Evolutionary conservation across 2,329 filamentous ascomycete species (phyloP).

Genomic region (Alternaria gaisen): DNA sequence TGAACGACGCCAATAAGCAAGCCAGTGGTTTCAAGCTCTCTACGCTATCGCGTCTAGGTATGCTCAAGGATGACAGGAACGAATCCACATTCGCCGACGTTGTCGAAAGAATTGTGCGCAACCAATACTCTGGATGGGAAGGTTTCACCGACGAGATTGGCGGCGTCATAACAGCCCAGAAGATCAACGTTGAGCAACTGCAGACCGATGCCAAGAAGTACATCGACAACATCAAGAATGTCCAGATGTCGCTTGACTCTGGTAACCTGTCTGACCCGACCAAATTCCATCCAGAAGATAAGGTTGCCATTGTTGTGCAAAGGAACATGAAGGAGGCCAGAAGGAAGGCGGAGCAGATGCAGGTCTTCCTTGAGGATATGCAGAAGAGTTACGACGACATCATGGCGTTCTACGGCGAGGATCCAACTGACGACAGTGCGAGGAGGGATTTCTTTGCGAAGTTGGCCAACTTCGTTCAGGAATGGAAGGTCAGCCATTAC

Average conservation of each 20-base stretch:
- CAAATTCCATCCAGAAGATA: slow-evolving; percentile 97
- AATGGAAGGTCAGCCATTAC: slow-evolving; percentile 77
- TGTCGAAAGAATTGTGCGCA: slow-evolving; percentile 94
- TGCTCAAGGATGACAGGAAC: slow-evolving; percentile 99
- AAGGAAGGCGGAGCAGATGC: slow-evolving; percentile 94
- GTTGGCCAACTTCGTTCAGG: slow-evolving; percentile 84
- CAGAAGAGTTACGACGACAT: slow-evolving; percentile 90
- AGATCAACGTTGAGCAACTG: slow-evolving; percentile 94
- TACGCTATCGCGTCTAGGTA: slow-evolving; percentile 87
- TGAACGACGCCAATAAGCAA: slow-evolving; percentile 99
- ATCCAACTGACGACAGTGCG: slow-evolving; percentile 89
- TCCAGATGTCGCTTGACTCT: slow-evolving; percentile 89
- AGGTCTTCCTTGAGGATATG: slow-evolving; percentile 94
- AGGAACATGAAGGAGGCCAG: slow-evolving; percentile 95
- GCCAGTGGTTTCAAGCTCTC: slow-evolving; percentile 97
- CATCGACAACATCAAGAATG: slow-evolving; percentile 92
- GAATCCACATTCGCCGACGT: slow-evolving; percentile 95
- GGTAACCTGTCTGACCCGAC: slow-evolving; percentile 96
- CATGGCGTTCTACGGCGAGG: slow-evolving; percentile 95
- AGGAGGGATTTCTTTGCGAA: slow-evolving; percentile 95
- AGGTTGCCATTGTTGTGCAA: slow-evolving; percentile 90
- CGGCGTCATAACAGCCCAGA: slow-evolving; percentile 80
- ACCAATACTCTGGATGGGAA: slow-evolving; percentile 97
- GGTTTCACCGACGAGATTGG: slow-evolving; percentile 84
- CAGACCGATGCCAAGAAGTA: slow-evolving; percentile 88